Base-by-base conservation (phyloP, 805 yeast species). In the Torulaspora delbrueckii region DNA sequence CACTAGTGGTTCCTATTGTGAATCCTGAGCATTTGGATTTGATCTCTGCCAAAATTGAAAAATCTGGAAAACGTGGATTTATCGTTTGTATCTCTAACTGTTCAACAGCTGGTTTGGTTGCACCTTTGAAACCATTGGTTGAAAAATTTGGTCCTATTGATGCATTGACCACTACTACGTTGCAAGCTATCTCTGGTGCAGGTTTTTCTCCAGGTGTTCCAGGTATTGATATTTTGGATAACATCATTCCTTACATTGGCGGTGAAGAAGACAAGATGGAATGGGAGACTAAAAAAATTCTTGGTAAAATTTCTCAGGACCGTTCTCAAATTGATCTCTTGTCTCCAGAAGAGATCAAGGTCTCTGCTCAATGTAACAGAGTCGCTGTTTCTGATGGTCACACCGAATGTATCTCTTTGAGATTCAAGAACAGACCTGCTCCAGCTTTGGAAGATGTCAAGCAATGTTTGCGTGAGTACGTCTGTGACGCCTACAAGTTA, bases 251-350 rank as follows among this genome's bases (percentile, higher is more conserved):
- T 34, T 93, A 73, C 76, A 93, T 93, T 62, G 75, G 89, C 54
- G 97, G 98, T 37, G 99, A 93, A 71, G 99, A 93, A 72, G 99
- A 93, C 57, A 93, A 93, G 72, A 87, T 93, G 58, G 99, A 93
- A 71, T 89, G 95, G 95, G 99, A 93, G 74, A 89, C 98, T 44
- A 86, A 87, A 65, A 93, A 93, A 73, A 93, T 93, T 54, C 76
- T 93, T 59, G 97, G 96, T 53, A 52, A 63, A 27, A 58, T 82
- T 30, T 74, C 79, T 43, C 60, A 58, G 1, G 75, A 72, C 37
- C 81, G 80, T 36, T 63, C 72, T 43, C 79, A 78, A 18, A 78
- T 87, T 54, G 73, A 74, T 12, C 69, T 80, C 30, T 70, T 86
- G 47, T 66, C 80, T 4, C 82, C 80, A 41, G 81, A 81, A 26